These are phyloP conservation scores for Thelonectria discophora DNA, from an alignment of 2,329 filamentous ascomycete species.

Conservation along the genomic window DNA sequence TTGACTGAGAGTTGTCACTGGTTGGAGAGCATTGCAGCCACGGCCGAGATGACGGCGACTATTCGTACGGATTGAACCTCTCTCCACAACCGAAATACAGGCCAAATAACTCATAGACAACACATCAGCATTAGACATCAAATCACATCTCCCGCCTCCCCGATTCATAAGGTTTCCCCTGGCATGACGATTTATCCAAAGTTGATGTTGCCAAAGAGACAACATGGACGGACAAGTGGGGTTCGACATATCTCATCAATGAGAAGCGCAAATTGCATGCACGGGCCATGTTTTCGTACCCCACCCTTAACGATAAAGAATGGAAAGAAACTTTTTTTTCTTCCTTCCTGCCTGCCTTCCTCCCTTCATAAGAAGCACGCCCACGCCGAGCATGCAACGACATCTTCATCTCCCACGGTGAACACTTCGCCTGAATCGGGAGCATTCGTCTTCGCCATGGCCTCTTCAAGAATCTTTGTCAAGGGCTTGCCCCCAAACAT, in stretches of 20 bases:
- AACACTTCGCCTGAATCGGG: conserved; percentile 39
- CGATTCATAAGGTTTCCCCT: background rate
- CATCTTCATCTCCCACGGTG: conserved; percentile 33
- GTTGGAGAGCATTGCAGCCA: too few species aligned
- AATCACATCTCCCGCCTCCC: background rate
- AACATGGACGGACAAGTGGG: conserved; percentile 29
- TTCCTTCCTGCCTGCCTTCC: conserved; percentile 22
- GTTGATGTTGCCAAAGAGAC: conserved; percentile 31
- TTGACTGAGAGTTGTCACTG: too few species aligned
- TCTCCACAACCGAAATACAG: too few species aligned
- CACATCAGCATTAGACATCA: too few species aligned
- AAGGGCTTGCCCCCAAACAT: conserved; percentile 86
- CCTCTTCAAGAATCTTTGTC: conserved; percentile 78
- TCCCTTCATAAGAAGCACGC: conserved; percentile 37
- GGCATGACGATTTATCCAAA: conserved; percentile 21
- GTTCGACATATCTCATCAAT: conserved; percentile 19
- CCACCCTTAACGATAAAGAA: conserved; percentile 42
- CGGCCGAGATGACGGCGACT: too few species aligned
- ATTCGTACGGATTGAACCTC: too few species aligned
- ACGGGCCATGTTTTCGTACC: conserved; percentile 35
- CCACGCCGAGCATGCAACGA: conserved; percentile 40
- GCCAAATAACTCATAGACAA: too few species aligned
- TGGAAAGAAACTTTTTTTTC: conserved; percentile 46
- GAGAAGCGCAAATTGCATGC: conserved; percentile 23
- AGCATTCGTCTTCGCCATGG: conserved; percentile 50